These are phyloP conservation scores for Nemania sp. DNA, from an alignment of 2,329 filamentous ascomycete genomes.

Conservation along the genomic window DNA sequence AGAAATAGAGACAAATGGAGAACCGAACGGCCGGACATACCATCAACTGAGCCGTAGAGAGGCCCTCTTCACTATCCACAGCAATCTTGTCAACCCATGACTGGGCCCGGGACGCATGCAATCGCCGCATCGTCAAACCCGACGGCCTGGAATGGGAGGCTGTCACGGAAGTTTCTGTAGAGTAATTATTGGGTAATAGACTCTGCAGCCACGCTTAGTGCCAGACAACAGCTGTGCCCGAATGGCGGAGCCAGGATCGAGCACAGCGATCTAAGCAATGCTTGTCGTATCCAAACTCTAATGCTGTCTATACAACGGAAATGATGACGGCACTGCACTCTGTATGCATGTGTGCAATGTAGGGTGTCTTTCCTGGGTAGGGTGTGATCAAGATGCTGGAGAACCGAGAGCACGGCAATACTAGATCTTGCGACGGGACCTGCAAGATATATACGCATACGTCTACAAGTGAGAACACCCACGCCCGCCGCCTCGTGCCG, in stretches of 20 bases:
- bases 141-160: neutral
- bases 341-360: neutral
- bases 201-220: conserved; percentile 4
- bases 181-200: conserved; percentile 34
- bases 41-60: conserved; percentile 81
- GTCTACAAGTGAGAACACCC: neutral
- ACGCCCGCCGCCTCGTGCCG: too few species aligned
- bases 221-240: conserved; percentile 1
- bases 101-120: conserved; percentile 44
- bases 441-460: conserved; percentile 13
- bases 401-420: neutral
- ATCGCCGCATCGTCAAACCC: conserved; percentile 37
- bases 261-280: neutral
- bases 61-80: conserved; percentile 73
- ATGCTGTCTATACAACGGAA: neutral
- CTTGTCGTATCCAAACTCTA: conserved; percentile 16
- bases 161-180: conserved; percentile 20
- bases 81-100: conserved; percentile 63
- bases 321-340: neutral
- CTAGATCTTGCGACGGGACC: conserved; percentile 5
- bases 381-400: neutral
- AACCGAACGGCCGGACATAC: conserved; percentile 42
- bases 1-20: neutral
- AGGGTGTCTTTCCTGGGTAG: neutral
- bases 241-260: conserved; percentile 1